Evolutionary conservation across 73 alveolate genomes (phyloP).

Genomic region (Blepharisma japonicum): DNA sequence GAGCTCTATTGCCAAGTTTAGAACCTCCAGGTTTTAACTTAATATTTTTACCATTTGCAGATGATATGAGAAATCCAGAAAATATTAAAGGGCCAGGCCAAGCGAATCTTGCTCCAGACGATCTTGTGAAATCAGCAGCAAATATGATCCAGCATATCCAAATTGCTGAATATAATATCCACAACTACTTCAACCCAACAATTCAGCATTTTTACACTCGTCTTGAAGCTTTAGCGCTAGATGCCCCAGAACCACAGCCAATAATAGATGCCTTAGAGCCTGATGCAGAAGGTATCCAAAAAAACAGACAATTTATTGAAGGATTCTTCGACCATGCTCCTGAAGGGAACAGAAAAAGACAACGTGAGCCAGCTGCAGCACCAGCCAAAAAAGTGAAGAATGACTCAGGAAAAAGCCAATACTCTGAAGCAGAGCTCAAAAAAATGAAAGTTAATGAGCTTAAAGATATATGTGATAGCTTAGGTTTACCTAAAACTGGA

Average conservation of each 20-base stretch:
- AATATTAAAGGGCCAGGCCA: constrained; percentile 38
- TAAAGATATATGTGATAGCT: not conserved
- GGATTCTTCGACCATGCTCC: constrained; percentile 49
- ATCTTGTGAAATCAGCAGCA: constrained; percentile 68
- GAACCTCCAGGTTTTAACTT: constrained; percentile 87
- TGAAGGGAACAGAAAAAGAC: constrained; percentile 35
- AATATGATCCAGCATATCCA: constrained; percentile 61
- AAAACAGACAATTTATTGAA: constrained; percentile 64
- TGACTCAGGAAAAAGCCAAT: constrained; percentile 42
- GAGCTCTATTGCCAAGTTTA: constrained; percentile 92
- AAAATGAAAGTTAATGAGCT: constrained; percentile 34
- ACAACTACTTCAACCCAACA: constrained; percentile 74
- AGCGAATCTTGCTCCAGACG: constrained; percentile 43
- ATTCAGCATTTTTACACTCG: constrained; percentile 73
- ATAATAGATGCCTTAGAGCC: constrained; percentile 77
- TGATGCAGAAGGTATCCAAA: constrained; percentile 73
- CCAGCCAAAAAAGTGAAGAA: constrained; percentile 36
- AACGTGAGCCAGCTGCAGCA: constrained; percentile 3
- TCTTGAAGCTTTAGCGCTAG: constrained; percentile 80
- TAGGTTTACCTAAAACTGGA: constrained; percentile 16
- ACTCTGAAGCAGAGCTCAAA: constrained; percentile 40
- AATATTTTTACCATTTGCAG: constrained; percentile 81
- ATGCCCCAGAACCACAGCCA: constrained; percentile 64
- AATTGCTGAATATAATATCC: constrained; percentile 73
- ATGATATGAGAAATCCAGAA: constrained; percentile 72